Evolutionary conservation across 1,139 yeast species (phyloP).

Genomic region (Sporopachydermia cereana): DNA sequence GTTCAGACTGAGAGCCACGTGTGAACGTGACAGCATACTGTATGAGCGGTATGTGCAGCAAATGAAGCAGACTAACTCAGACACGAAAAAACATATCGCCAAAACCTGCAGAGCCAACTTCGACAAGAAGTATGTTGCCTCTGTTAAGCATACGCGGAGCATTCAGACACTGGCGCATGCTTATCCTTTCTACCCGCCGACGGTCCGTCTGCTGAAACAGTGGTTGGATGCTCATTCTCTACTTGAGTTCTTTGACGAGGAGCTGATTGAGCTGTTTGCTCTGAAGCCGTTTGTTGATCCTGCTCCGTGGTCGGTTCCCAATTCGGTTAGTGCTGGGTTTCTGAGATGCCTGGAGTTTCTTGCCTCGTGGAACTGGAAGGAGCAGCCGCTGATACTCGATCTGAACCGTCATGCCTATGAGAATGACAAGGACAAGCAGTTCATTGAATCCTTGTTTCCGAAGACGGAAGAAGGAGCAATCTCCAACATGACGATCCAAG

Average conservation of each 20-base stretch:
- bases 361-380: constrained; percentile 90
- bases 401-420: constrained; percentile 39
- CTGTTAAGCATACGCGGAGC: constrained; percentile 75
- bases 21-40: constrained; percentile 72
- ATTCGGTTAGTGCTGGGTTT: constrained; percentile 71
- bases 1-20: constrained; percentile 57
- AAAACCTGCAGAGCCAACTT: constrained; percentile 10
- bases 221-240: constrained; percentile 77
- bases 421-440: constrained; percentile 26
- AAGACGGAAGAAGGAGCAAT: constrained; percentile 28
- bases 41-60: constrained; percentile 46
- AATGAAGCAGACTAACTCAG: constrained; percentile 37
- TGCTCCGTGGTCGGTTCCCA: constrained; percentile 70
- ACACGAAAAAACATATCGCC: constrained; percentile 11
- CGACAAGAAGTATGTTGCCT: constrained; percentile 50
- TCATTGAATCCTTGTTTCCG: constrained; percentile 1
- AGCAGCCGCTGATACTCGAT: constrained; percentile 71
- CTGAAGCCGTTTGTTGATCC: constrained; percentile 80
- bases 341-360: constrained; percentile 60
- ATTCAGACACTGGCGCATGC: constrained; percentile 60
- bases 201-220: constrained; percentile 71
- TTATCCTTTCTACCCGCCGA: constrained; percentile 64
- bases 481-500: constrained; percentile 50
- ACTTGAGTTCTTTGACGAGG: constrained; percentile 60
- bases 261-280: constrained; percentile 70